phyloP scores from a whole-genome alignment of 2,329 filamentous ascomycete species.

The Neonectria ditissima region DNA sequence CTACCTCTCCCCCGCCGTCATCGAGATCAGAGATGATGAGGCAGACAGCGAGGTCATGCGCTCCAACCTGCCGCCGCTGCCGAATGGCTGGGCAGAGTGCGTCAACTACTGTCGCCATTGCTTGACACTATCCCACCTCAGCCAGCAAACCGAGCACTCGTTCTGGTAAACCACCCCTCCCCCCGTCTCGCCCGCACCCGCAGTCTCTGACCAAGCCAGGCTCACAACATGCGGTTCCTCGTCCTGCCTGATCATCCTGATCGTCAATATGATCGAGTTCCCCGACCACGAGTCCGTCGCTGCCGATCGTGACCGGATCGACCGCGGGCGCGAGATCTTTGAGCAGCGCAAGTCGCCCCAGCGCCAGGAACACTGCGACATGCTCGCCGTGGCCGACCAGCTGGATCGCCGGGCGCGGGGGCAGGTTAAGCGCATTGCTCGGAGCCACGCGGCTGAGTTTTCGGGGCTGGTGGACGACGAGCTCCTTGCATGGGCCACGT shows the following conservation, averaged over 20 bases:
- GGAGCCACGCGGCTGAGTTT: not conserved
- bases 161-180: conserved; percentile 26
- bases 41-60: conserved; percentile 27
- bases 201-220: conserved; percentile 10
- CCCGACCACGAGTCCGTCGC: conserved; percentile 20
- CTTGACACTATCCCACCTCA: conserved; percentile 19
- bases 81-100: conserved; percentile 33
- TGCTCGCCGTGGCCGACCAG: conserved; percentile 30
- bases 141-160: conserved; percentile 28
- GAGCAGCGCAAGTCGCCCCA: not conserved
- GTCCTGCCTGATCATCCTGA: conserved; percentile 30
- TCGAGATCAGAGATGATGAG: conserved; percentile 29
- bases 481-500: conserved; percentile 7
- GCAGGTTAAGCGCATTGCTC: conserved; percentile 19
- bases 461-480: conserved; percentile 6
- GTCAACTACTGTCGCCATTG: conserved; percentile 29
- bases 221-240: conserved; percentile 33
- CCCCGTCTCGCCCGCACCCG: accelerated
- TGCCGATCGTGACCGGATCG: conserved; percentile 24
- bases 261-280: conserved; percentile 40
- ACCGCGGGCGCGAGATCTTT: conserved; percentile 19
- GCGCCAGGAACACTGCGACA: conserved; percentile 15
- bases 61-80: conserved; percentile 29
- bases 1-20: conserved; percentile 31
- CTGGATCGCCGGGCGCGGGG: conserved; percentile 34